These are phyloP conservation scores for Termitomyces sp. DNA, from an alignment of 768 basidiomycete species.

Conservation along the genomic window DNA sequence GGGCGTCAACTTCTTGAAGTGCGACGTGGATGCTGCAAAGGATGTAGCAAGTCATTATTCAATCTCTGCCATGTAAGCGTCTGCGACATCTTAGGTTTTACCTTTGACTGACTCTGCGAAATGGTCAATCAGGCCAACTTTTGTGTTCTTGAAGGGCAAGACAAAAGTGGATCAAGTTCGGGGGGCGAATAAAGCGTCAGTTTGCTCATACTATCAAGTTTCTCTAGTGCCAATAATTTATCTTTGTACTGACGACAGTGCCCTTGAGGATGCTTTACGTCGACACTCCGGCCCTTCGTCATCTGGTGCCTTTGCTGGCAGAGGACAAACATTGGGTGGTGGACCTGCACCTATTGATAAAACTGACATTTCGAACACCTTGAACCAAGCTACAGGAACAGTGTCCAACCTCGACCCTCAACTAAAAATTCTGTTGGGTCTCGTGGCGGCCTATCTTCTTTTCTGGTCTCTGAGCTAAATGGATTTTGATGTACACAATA, in stretches of 20 bases:
- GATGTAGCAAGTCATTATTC: conserved; percentile 65
- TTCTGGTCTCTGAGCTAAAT: conserved; percentile 46
- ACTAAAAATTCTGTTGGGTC: conserved; percentile 57
- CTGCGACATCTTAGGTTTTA: not conserved
- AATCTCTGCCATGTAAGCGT: conserved; percentile 69
- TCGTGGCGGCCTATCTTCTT: conserved; percentile 62
- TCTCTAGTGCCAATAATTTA: no score
- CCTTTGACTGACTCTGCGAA: not conserved
- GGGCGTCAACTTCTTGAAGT: conserved; percentile 80
- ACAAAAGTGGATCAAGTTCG: conserved; percentile 67
- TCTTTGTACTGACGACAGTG: conserved; percentile 32
- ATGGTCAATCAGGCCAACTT: conserved; percentile 66
- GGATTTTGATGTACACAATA: not conserved
- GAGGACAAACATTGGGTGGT: conserved; percentile 71
- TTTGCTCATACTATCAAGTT: conserved; percentile 9
- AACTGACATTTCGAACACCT: conserved; percentile 28
- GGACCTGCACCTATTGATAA: conserved; percentile 33
- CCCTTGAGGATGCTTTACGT: conserved; percentile 54
- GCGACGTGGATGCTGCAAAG: conserved; percentile 68
- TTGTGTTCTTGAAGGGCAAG: conserved; percentile 69
- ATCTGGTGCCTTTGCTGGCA: conserved; percentile 58
- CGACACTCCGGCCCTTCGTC: conserved; percentile 44
- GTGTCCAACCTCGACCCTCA: conserved; percentile 62
- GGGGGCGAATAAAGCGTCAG: conserved; percentile 68
- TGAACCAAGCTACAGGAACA: conserved; percentile 29